These are phyloP conservation scores for Hapsidospora chrysogenum DNA, from an alignment of 495 filamentous ascomycete genomes.

Conservation along the genomic window DNA sequence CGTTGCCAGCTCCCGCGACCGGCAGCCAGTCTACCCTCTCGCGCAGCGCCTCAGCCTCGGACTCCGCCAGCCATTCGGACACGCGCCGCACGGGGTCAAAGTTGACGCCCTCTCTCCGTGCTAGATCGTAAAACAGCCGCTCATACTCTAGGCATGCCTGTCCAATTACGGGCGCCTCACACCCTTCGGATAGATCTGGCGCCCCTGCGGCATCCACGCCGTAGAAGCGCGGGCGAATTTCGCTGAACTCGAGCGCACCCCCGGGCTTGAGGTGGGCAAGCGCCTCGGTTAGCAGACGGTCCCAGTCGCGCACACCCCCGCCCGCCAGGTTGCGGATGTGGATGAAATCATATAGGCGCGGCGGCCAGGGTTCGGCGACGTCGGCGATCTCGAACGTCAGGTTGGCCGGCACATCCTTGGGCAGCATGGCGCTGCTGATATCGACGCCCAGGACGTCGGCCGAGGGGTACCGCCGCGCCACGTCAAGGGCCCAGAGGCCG, in stretches of 20 bases:
- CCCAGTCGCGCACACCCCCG: constrained; percentile 36
- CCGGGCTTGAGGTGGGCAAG: constrained; percentile 10
- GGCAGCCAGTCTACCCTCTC: constrained; percentile 22
- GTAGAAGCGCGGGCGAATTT: constrained; percentile 4
- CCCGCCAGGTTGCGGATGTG: constrained; percentile 36
- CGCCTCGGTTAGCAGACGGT: constrained; percentile 18
- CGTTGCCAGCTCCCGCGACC: constrained; percentile 12
- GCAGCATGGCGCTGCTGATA: constrained; percentile 26
- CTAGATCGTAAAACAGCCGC: constrained; percentile 18
- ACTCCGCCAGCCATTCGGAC: constrained; percentile 24
- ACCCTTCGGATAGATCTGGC: background rate
- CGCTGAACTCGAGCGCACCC: constrained; percentile 11
- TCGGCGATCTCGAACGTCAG: constrained; percentile 35
- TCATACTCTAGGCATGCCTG: constrained; percentile 14
- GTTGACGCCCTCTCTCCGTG: constrained; percentile 20
- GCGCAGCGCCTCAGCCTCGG: constrained; percentile 33
- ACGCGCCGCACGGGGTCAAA: constrained; percentile 15
- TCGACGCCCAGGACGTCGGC: constrained; percentile 35
- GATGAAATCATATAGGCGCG: constrained; percentile 39
- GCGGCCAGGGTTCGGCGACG: constrained; percentile 25
- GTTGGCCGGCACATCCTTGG: constrained; percentile 24
- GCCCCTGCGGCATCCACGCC: background rate
- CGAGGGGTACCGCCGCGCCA: constrained; percentile 29
- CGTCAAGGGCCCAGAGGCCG: constrained; percentile 30
- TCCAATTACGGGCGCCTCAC: background rate